Conservation (phyloP, 169 alveolate genomes). For the Sarcocystis neurona region DNA sequence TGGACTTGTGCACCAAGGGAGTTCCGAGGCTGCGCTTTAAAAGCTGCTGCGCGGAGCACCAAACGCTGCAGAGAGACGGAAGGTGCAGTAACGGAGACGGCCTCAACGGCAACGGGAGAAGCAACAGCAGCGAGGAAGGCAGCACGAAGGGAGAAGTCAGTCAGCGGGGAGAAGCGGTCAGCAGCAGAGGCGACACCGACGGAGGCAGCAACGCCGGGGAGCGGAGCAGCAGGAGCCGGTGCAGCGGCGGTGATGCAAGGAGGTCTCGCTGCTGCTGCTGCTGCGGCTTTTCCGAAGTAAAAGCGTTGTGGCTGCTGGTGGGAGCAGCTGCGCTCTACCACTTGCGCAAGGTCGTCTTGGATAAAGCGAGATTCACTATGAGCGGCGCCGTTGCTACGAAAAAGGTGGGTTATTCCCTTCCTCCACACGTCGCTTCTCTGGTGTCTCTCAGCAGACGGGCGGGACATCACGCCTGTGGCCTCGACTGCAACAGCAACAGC, state of each 20-base stretch:
- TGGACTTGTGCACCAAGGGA: not conserved
- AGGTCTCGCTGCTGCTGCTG: too few species aligned
- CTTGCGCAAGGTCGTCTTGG: not conserved
- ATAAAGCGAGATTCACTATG: slow-evolving; percentile 32
- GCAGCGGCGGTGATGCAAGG: too few species aligned
- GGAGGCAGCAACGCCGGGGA: not conserved
- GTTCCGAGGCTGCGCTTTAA: not conserved
- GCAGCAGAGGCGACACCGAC: not conserved
- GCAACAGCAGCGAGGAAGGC: not conserved
- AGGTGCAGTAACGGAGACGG: slow-evolving; percentile 3
- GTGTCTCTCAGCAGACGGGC: too few species aligned
- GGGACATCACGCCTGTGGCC: too few species aligned
- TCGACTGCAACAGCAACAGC: too few species aligned
- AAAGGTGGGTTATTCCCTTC: slow-evolving; percentile 42
- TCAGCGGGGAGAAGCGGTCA: not conserved
- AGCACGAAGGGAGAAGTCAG: not conserved
- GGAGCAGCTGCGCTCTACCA: slow-evolving; percentile 28
- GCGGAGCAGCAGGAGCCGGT: too few species aligned
- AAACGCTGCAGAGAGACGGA: not conserved
- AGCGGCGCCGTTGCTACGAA: slow-evolving; percentile 47
- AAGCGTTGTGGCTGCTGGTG: slow-evolving; percentile 19
- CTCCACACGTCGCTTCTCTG: too few species aligned
- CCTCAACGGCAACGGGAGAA: slow-evolving; percentile 9
- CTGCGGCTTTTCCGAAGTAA: too few species aligned
- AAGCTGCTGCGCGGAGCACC: not conserved